Base-by-base conservation (phyloP, 768 basidiomycete species). In the Mycena filopes region DNA sequence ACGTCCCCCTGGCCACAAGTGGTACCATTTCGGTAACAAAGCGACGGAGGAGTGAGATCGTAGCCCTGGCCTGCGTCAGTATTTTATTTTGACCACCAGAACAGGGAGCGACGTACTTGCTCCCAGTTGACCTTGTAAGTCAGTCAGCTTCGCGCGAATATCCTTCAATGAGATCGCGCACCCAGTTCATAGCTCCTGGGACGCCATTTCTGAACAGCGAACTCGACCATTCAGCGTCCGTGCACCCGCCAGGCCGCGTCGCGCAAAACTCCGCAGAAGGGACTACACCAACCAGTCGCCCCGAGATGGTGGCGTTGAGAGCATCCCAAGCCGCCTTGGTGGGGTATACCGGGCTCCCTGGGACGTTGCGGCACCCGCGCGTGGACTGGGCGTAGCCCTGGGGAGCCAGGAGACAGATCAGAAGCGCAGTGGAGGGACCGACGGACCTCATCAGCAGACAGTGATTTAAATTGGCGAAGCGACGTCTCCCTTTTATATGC, bases 1-100 rank as follows among this genome's bases (percentile, higher is more conserved):
- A 78, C 76, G 48, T 75, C 64, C 9, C 77, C 78, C 65, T 78
- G 77, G 3, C 68, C 74, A 43, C 77, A 78, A n/a, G 66, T 69
- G 18, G 71, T 69, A 20, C 57, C 51, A 31, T 73, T 66, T 0
- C 67, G 66, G 42, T 72, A 45, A 53, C 75, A 78, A 21, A 76
- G 46, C 13, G 76, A 74, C 13, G 74, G 73, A 15, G 74, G 72
- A 8, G 41, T 57, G 9, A 73, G 67, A 28, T 72, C 65, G 50
- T 70, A 77, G 36, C 74, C 73, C 75, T 77, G 26, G 4, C 23
- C 41, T 1, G n/a, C 11, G 16, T 36, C 46, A 25, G 41, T n/a
- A n/a, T n/a, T n/a, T 45, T 21, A 46, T 8, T 15, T 12, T 40
- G 23, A 8, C 4, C 13, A 10, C 26, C 15, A 6, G 11, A 4